These are phyloP conservation scores for Exophiala sp. DNA, from an alignment of 2,329 filamentous ascomycete genomes.

Conservation along the genomic window DNA sequence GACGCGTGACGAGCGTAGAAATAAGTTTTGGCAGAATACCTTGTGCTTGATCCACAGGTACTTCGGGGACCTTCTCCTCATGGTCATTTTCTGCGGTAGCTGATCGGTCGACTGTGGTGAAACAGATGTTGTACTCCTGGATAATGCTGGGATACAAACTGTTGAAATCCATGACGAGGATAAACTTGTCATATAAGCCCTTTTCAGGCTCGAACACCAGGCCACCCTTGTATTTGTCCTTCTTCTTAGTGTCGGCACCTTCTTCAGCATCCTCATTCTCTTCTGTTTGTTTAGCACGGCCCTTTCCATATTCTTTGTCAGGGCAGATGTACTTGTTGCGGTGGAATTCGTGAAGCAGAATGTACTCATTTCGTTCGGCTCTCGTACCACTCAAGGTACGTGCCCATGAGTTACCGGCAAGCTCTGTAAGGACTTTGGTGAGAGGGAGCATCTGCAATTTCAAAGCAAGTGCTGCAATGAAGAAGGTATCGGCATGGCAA, in stretches of 20 bases:
- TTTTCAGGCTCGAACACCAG: conserved; percentile 97
- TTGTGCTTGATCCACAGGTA: conserved; percentile 66
- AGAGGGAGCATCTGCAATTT: conserved; percentile 88
- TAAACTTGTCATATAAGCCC: conserved; percentile 95
- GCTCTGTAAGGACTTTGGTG: conserved; percentile 91
- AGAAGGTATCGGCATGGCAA: conserved; percentile 93
- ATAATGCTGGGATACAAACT: conserved; percentile 98
- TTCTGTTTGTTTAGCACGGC: conserved; percentile 68
- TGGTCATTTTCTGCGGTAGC: conserved; percentile 64
- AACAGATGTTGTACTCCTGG: conserved; percentile 99
- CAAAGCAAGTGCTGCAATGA: conserved; percentile 84
- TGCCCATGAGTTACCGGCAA: conserved; percentile 98
- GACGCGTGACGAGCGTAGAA: conserved; percentile 80
- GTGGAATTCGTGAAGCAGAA: conserved; percentile 94
- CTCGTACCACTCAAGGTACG: conserved; percentile 92
- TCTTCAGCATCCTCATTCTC: conserved; percentile 65
- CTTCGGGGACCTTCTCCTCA: conserved; percentile 83
- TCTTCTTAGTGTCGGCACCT: conserved; percentile 78
- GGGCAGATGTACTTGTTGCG: conserved; percentile 97
- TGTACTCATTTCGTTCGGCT: conserved; percentile 98
- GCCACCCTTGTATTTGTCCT: conserved; percentile 98
- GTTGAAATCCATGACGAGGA: conserved; percentile 99
- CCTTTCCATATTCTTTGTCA: conserved; percentile 82
- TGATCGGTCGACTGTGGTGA: conserved; percentile 87
- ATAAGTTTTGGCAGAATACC: conserved; percentile 90